Evolutionary conservation across 176 grass and related monocot genomes (phyloP), one percentile per base, ranked within the genome.

Genomic region (Urochloa ruziziensis): DNA sequence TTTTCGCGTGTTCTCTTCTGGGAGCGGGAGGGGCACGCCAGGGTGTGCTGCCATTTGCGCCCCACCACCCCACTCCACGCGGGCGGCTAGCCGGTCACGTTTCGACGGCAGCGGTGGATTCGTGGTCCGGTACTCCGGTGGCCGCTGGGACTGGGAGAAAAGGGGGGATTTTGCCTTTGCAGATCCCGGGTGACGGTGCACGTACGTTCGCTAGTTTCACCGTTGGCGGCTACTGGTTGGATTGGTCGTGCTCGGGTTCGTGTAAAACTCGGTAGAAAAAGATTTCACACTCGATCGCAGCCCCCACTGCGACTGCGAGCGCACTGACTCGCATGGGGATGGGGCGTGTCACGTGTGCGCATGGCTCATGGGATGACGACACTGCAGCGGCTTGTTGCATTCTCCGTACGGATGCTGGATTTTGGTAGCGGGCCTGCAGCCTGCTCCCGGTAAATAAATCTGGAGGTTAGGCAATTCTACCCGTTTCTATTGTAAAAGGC

Each of bases 1-100:
- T 51, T 79, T 79, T 64, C 58, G 76, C 57, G 40, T 78, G 42
- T 57, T 77, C 67, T 75, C 7, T 66, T 47, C 68, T 7, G 42
- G 30, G 17, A n/a, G 39, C 39, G 39, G 39, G 7, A 40, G 3
- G 49, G 8, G 11, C 6, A n/a, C 4, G 28, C 12, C 28, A 2
- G 28, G 7, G 54, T 77, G 53, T 35, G 24, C 56, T 44, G 36
- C 54, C 74, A 44, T 62, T 43, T 0, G 70, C 70, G 19, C 49
- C 10, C 29, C 72, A 56, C 39, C 0, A 37, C 17, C 12, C n/a
- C n/a, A n/a, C n/a, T n/a, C n/a, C n/a, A n/a, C n/a, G n/a, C n/a
- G n/a, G n/a, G n/a, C n/a, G n/a, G n/a, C 42, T n/a, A 40, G 36
- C 21, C 37, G 24, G 68, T 18, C 68, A 4, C 42, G 27, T 29